A percentile compares a stretch with the other conserved stretches of the same genome.
These are phyloP conservation scores for Leucocoprinus leucothites DNA, from an alignment of 768 basidiomycete species.

Conservation along the genomic window DNA sequence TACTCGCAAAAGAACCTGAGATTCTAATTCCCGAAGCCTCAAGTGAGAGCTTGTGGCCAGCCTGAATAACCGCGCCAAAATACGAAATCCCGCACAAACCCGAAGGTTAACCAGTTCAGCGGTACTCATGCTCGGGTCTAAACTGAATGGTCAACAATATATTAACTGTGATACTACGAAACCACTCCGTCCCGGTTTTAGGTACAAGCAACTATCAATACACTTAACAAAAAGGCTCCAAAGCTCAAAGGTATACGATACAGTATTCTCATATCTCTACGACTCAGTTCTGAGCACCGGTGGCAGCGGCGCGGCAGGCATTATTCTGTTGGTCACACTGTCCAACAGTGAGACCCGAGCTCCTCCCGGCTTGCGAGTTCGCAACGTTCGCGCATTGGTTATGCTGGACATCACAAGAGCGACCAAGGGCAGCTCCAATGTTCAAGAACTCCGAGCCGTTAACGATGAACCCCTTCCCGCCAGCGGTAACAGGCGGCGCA, in stretches of 20 bases:
- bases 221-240: neutral
- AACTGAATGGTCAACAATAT: neutral
- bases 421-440: conserved; percentile 44
- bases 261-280: neutral
- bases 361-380: conserved; percentile 39
- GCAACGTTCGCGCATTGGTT: conserved; percentile 52
- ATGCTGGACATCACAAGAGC: conserved; percentile 58
- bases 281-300: neutral
- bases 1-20: too few relatives aligned
- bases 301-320: conserved; percentile 25
- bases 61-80: too few relatives aligned
- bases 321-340: conserved; percentile 37
- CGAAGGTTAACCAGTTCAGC: too few relatives aligned
- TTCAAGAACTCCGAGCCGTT: conserved; percentile 46
- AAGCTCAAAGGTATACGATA: neutral
- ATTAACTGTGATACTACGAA: neutral
- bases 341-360: conserved; percentile 33
- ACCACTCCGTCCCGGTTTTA: neutral
- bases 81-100: too few relatives aligned
- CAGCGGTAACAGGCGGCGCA: conserved; percentile 42
- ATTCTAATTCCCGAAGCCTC: too few relatives aligned
- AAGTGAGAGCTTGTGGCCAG: too few relatives aligned
- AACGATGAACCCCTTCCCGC: conserved; percentile 48
- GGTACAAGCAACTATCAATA: neutral
- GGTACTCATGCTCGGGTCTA: too few relatives aligned